These are phyloP conservation scores for Lepiota brunneoincarnata DNA, from an alignment of 768 basidiomycete genomes.

Conservation along the genomic window DNA sequence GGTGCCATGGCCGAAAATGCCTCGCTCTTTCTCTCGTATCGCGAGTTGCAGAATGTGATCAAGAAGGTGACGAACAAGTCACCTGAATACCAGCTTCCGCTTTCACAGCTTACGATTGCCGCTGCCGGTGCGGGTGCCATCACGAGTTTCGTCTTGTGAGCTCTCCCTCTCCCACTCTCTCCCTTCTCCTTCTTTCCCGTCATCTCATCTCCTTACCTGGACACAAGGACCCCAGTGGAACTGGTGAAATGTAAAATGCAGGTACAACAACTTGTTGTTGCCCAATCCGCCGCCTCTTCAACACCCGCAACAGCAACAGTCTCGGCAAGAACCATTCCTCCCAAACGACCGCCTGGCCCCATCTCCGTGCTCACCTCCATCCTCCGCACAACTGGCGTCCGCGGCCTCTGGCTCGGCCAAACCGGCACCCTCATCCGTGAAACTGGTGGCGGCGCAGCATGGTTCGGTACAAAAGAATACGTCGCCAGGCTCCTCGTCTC, in stretches of 20 bases:
- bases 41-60: conserved; percentile 64
- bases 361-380: conserved; percentile 62
- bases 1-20: conserved; percentile 95
- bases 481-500: conserved; percentile 59
- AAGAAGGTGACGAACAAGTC: conserved; percentile 29
- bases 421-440: conserved; percentile 92
- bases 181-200: neutral
- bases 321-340: conserved; percentile 13
- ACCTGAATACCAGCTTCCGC: conserved; percentile 37
- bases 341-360: conserved; percentile 69
- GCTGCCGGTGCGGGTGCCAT: conserved; percentile 85
- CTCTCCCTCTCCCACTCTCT: conserved; percentile 14
- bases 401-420: conserved; percentile 96
- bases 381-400: conserved; percentile 64
- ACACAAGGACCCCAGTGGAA: conserved; percentile 84
- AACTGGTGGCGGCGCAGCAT: conserved; percentile 85
- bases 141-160: conserved; percentile 86
- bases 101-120: conserved; percentile 73
- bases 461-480: conserved; percentile 89
- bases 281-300: conserved; percentile 17
- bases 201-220: conserved; percentile 6
- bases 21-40: conserved; percentile 82
- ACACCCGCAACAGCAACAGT: conserved; percentile 13
- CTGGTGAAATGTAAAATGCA: conserved; percentile 98
- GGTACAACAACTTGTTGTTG: conserved; percentile 37